Evolutionary conservation across 2,329 filamentous ascomycete species (phyloP).

Genomic region (Xylaria sp.): DNA sequence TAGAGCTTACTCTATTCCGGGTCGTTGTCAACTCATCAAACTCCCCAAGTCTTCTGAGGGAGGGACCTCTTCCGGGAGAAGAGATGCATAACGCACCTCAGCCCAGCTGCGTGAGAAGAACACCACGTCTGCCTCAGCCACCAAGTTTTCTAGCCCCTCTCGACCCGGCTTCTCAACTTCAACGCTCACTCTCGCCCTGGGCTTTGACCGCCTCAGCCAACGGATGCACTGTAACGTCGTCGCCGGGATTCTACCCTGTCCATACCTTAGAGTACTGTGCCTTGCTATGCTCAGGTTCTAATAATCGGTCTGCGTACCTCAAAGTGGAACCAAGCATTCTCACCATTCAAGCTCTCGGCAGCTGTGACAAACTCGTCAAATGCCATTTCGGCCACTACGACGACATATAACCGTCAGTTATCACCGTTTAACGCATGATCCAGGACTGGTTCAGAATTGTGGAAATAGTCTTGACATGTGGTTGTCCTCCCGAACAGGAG

Average conservation of each 20-base stretch:
- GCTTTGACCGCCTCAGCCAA: constrained; percentile 61
- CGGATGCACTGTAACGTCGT: constrained; percentile 69
- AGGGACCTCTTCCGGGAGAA: constrained; percentile 2
- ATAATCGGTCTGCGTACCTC: constrained; percentile 61
- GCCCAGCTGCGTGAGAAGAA: constrained; percentile 80
- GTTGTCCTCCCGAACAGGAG: not conserved
- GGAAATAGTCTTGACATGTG: not conserved
- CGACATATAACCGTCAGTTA: constrained; percentile 14
- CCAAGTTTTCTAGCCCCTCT: constrained; percentile 67
- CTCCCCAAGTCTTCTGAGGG: not conserved
- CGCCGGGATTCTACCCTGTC: constrained; percentile 71
- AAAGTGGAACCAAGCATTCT: constrained; percentile 75
- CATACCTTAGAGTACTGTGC: constrained; percentile 37
- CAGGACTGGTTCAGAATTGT: not conserved
- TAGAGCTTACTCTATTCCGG: constrained; percentile 47
- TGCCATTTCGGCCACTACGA: constrained; percentile 71
- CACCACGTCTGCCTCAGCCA: constrained; percentile 73
- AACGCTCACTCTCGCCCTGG: constrained; percentile 68
- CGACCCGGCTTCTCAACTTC: constrained; percentile 78
- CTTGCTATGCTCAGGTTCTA: constrained; percentile 39
- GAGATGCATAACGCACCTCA: constrained; percentile 60
- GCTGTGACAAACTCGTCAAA: constrained; percentile 66
- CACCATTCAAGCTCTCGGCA: constrained; percentile 51
- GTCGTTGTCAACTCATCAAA: constrained; percentile 34
- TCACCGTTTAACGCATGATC: constrained; percentile 3